phyloP scores from a whole-genome alignment of 2,329 filamentous ascomycete genomes.

The Apiospora koreana region DNA sequence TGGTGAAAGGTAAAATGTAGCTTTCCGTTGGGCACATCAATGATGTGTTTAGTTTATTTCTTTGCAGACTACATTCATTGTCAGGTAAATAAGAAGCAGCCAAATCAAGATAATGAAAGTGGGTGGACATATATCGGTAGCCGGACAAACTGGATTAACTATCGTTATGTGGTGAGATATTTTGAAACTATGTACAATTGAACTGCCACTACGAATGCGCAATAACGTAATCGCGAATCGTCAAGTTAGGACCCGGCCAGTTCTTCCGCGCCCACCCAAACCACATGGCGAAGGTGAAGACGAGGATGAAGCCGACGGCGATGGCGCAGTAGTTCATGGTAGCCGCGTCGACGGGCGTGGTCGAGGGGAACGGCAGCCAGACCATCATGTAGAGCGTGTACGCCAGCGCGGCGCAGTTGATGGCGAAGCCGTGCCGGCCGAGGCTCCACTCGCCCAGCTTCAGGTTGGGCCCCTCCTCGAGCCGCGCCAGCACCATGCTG shows the following conservation, averaged over 20 bases:
- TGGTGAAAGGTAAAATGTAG: no score
- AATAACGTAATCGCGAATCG: background rate
- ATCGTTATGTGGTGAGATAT: no score
- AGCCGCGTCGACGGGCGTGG: conserved; percentile 32
- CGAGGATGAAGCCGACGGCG: background rate
- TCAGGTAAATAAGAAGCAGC: no score
- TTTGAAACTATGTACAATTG: no score
- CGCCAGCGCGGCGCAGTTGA: conserved; percentile 37
- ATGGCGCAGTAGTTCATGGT: conserved; percentile 38
- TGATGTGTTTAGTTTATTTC: no score
- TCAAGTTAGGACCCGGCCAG: background rate
- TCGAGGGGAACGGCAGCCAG: conserved; percentile 35
- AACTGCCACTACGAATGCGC: background rate
- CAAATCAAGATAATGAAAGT: no score
- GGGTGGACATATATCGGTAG: no score
- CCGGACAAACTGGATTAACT: no score
- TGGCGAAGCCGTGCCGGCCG: conserved; percentile 27
- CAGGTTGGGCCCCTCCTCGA: conserved; percentile 23
- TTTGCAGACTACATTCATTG: no score
- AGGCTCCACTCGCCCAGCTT: conserved; percentile 33
- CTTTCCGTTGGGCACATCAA: no score
- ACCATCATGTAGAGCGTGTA: conserved; percentile 34
- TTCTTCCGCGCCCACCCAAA: background rate
- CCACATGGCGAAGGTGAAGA: background rate
- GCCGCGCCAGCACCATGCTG: conserved; percentile 33